Evolutionary conservation across 2,329 filamentous ascomycete species (phyloP), one percentile per base, ranked within the genome.

Genomic region (Lasiodiplodia sp.): DNA sequence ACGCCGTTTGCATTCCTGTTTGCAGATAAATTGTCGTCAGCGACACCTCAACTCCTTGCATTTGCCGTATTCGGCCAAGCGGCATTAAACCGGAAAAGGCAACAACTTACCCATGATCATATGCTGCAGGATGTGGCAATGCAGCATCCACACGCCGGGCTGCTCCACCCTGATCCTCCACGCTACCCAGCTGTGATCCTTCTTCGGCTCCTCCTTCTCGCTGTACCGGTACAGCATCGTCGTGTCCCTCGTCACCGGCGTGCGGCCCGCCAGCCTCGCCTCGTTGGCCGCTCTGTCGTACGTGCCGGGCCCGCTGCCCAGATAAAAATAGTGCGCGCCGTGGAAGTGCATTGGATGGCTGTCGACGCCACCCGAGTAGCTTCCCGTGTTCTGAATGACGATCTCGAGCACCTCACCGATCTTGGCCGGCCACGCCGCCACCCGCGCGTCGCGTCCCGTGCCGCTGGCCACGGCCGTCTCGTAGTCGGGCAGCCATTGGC

Each of bases 121-220:
- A 73, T 90, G 87, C 66, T 85, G 83, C 62, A 86, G 71, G 18
- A 86, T 83, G 74, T 90, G 87, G 70, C 87, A 90, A 74, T 90
- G 87, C 70, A 89, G 79, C 86, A 89, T 86, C 87, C 87, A 90
- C 3, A 86, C 86, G 0, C 87, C 88, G 0, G 84, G 76, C 68
- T 84, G 77, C 10, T 77, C 79, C 0, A 89, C 84, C 3, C 86
- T 79, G 0, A 90, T 76, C 11, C 88, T 80, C 88, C 88, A 90
- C 0, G 83, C 88, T 23, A 88, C 79, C 88, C 88, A 91, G 0
- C 88, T 87, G 0, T 82, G 79, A 2, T 81, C 81, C 6, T 79
- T 74, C 4, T 82, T 77, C 0, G 82, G 75, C 2, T 71, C 71
- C 0, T 81, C 83, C 28, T 79, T 80, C 3, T 77, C 71, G 0